Evolutionary conservation across 768 basidiomycete genomes (phyloP).

Genomic region (Suillus lakei): DNA sequence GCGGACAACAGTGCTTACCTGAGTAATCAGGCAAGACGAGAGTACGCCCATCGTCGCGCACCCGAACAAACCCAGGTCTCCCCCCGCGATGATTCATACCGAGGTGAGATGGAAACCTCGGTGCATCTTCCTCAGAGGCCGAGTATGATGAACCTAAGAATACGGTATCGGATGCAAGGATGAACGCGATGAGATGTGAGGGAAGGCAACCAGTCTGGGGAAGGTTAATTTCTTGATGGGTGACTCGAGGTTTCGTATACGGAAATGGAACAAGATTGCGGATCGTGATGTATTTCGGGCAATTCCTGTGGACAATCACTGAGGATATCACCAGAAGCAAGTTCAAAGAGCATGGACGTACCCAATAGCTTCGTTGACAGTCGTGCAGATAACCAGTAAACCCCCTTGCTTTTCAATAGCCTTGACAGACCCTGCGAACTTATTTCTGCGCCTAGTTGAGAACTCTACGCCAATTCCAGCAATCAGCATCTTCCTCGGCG

Average conservation of each 20-base stretch:
- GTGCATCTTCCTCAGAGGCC: conserved; percentile 40
- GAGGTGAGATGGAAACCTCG: conserved; percentile 55
- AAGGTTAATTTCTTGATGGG: conserved; percentile 40
- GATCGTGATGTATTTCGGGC: conserved; percentile 71
- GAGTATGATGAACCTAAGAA: conserved; percentile 62
- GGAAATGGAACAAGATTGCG: conserved; percentile 54
- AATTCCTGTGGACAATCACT: conserved; percentile 52
- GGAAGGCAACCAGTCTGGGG: conserved; percentile 48
- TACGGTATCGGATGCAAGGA: conserved; percentile 55
- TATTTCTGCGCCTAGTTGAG: conserved; percentile 61
- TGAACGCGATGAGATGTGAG: conserved; percentile 51
- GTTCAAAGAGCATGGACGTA: conserved; percentile 33
- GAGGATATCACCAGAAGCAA: not conserved
- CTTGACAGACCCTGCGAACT: conserved; percentile 59
- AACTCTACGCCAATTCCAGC: conserved; percentile 70
- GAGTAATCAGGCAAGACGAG: conserved; percentile 67
- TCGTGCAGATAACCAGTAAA: conserved; percentile 38
- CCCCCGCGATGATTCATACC: conserved; percentile 75
- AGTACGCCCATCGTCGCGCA: conserved; percentile 56
- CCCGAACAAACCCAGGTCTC: conserved; percentile 61
- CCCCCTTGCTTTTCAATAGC: conserved; percentile 35
- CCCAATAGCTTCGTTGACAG: conserved; percentile 65
- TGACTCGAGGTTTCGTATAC: conserved; percentile 43
- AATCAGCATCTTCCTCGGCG: conserved; percentile 39
- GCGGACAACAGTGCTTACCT: conserved; percentile 36